Conservation (phyloP, 1,139 yeast species). For the Arxiozyma heterogenica region DNA sequence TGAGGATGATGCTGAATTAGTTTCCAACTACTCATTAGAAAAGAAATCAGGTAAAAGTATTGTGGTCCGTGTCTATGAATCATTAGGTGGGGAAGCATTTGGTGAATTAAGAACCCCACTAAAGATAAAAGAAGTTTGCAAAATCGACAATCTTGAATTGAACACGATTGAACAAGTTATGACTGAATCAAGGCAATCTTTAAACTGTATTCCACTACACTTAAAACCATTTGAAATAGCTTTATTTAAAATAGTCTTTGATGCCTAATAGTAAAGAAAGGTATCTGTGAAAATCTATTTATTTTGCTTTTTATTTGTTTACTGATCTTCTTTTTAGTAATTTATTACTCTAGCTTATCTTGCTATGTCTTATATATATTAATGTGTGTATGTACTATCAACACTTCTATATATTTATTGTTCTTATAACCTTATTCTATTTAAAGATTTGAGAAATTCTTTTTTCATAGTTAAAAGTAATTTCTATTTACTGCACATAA, state of each 20-base stretch:
- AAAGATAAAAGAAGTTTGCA: slow-evolving; percentile 42
- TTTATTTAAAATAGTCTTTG: slow-evolving; percentile 14
- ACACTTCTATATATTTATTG: not conserved
- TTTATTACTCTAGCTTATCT: too few relatives aligned
- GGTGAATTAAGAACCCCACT: slow-evolving; percentile 42
- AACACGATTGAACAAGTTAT: slow-evolving; percentile 35
- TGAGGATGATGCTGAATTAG: slow-evolving; percentile 64
- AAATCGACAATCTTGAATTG: slow-evolving; percentile 66
- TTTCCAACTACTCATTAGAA: slow-evolving; percentile 26
- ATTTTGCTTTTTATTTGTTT: slow-evolving; percentile 37
- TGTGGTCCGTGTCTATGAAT: slow-evolving; percentile 70
- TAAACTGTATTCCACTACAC: slow-evolving; percentile 35
- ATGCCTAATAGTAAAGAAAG: not conserved
- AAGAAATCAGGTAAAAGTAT: slow-evolving; percentile 38
- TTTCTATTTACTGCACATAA: too few relatives aligned
- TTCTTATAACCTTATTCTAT: not conserved
- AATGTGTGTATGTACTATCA: not conserved
- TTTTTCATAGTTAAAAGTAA: too few relatives aligned
- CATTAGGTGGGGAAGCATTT: slow-evolving; percentile 66
- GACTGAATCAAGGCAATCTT: slow-evolving; percentile 16
- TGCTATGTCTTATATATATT: not conserved
- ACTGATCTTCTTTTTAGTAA: not conserved
- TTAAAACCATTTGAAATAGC: slow-evolving; percentile 75
- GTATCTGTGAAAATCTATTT: slow-evolving; percentile 28
- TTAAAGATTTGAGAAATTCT: too few relatives aligned